A percentile compares a stretch with the other conserved stretches of the same genome.
Conservation (phyloP, 495 filamentous ascomycete species). For the Pyrenula aspistea region DNA sequence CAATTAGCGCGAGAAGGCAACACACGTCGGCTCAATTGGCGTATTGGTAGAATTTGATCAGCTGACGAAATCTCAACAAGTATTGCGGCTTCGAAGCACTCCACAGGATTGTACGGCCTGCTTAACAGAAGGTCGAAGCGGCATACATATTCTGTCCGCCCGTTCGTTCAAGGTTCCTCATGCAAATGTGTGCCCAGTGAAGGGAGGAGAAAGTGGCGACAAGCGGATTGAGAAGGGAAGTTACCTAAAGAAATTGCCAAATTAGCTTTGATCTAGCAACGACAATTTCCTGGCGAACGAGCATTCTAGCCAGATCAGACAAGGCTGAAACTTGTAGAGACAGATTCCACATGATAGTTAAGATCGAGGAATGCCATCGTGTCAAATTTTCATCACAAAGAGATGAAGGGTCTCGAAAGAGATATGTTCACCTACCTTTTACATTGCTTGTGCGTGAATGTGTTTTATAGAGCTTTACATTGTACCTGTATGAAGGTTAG, state of each 20-base stretch:
- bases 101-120: conserved; percentile 83
- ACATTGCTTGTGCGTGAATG: too few relatives aligned
- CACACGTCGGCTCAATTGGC: too few relatives aligned
- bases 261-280: too few relatives aligned
- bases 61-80: conserved; percentile 98
- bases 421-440: conserved; percentile 46
- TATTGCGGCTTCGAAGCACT: conserved; percentile 53
- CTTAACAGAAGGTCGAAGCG: conserved; percentile 46
- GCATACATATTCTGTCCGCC: conserved; percentile 89
- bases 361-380: conserved; percentile 96
- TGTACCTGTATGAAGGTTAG: neutral
- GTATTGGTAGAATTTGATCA: conserved; percentile 63
- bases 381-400: conserved; percentile 76
- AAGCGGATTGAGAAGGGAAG: too few relatives aligned
- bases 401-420: conserved; percentile 6
- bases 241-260: too few relatives aligned
- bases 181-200: conserved; percentile 26
- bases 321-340: conserved; percentile 94
- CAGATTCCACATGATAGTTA: conserved; percentile 81
- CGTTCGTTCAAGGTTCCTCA: conserved; percentile 96
- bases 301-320: conserved; percentile 54
- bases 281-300: too few relatives aligned
- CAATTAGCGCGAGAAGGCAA: too few relatives aligned
- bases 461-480: neutral
- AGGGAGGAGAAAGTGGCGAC: conserved; percentile 6